Evolutionary conservation across 306 rosid genomes (phyloP).

Genomic region (Prunus mira): DNA sequence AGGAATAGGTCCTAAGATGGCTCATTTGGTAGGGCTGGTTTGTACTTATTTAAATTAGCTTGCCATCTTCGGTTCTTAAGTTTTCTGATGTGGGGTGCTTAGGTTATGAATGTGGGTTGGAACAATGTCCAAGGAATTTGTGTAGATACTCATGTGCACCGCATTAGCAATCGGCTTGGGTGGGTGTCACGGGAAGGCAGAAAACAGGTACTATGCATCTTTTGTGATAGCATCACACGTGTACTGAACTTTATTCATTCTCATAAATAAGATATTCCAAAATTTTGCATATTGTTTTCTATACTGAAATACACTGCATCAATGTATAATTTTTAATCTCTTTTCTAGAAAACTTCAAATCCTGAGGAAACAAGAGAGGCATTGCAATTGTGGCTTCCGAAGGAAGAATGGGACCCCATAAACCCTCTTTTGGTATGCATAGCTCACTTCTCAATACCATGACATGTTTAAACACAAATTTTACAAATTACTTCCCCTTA

Average conservation of each 20-base stretch:
- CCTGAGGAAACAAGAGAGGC: slow-evolving; percentile 89
- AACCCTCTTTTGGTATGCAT: slow-evolving; percentile 85
- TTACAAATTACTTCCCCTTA: background rate
- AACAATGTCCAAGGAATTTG: slow-evolving; percentile 91
- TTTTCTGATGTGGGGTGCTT: slow-evolving; percentile 19
- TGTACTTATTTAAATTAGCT: slow-evolving; percentile 15
- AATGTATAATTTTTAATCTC: slow-evolving; percentile 20
- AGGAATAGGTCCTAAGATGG: slow-evolving; percentile 98
- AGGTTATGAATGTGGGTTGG: slow-evolving; percentile 97
- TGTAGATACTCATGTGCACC: slow-evolving; percentile 95
- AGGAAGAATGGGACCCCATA: slow-evolving; percentile 91
- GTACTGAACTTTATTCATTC: background rate
- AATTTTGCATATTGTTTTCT: no score
- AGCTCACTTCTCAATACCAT: background rate
- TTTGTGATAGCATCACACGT: slow-evolving; percentile 3
- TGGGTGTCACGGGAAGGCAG: slow-evolving; percentile 77
- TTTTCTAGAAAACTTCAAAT: slow-evolving; percentile 64
- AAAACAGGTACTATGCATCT: slow-evolving; percentile 55
- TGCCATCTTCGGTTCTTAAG: slow-evolving; percentile 22
- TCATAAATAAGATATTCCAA: background rate
- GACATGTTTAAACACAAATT: background rate
- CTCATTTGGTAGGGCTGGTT: slow-evolving; percentile 67
- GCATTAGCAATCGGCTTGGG: slow-evolving; percentile 87
- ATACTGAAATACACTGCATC: background rate
- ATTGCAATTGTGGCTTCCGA: slow-evolving; percentile 83